Base-by-base conservation (phyloP, 1,284 basidiomycete species). In the Naganishia cerealis region DNA sequence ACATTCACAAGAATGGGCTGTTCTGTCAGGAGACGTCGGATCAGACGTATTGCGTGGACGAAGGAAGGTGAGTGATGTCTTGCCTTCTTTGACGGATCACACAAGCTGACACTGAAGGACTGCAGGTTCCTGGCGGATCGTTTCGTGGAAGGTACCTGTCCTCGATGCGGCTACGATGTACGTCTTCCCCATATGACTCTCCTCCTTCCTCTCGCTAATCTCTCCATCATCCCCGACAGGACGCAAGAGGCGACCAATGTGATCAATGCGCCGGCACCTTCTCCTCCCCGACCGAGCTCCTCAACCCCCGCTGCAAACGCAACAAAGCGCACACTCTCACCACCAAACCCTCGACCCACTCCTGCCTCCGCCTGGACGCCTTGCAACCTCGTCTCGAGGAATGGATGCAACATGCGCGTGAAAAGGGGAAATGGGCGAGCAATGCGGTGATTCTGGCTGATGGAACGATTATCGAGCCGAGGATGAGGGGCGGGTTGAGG, bases 161-260 rank as follows among this genome's bases (percentile, higher is more conserved):
- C 94, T 1, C 85, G 94, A 79, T 97, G 94, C 78, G 85, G 85
- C 66, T 92, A 88, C 72, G 88, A 92, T 71, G 90, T 90, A 71
- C 72, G 82, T 73, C 42, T n/a, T 21, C 9, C 53, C 18, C 59
- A n/a, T 13, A 15, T 29, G 18, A 16, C 21, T 18, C 1, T 6
- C 6, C 9, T 24, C 39, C 9, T 66, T 26, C 38, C 39, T 6
- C 57, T 33, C 9, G 8, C 55, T 46, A 33, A 43, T 29, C 38
- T 21, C 66, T 6, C 58, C 39, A 42, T 50, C 18, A 66, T 56
- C 26, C 65, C 63, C 59, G n/a, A 13, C 74, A 92, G 89, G 95
- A 98, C 73, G 96, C 95, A 46, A 90, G 96, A 56, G 96, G 96
- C 12, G 96, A 99, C 80, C 96, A 99, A 84, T 99, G 96, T 81